Evolutionary conservation across 305 asterid genomes (phyloP), one percentile per base, ranked within the genome.

Genomic region (Ilex paraguariensis): DNA sequence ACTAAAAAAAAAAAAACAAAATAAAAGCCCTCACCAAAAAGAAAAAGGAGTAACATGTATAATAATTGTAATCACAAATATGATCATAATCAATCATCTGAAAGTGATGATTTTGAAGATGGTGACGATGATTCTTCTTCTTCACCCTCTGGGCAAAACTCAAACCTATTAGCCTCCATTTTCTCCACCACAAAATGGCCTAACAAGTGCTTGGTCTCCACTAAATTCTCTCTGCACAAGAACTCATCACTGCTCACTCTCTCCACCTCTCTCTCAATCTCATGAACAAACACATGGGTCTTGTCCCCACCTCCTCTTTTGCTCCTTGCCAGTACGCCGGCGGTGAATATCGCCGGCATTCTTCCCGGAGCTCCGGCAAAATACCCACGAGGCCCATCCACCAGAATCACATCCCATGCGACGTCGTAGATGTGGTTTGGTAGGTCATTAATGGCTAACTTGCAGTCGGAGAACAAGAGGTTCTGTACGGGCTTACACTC

Each of bases 341-440:
- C 90, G 21, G 94, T 87, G 75, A 55, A 90, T 1, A 90, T 85
- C 45, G 86, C 66, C 67, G 88, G 31, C 87, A 85, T 85, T 48
- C 95, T 66, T 50, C 97, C 95, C 58, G 95, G 97, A 16, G 89
- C 64, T 0, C 67, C 71, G 32, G 76, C 73, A 15, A 52, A 57
- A 57, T 69, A 83, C 54, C 97, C 97, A 0, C 76, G 59, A 6
- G 95, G 97, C 2, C 94, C 94, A 48, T 90, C 97, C 0, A 90
- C 13, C 0, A 90, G 39, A 17, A 90, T 87, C 54, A 83, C 73
- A 49, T 89, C 97, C 95, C 97, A 89, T 0, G 82, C 75, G 30
- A 87, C 85, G 72, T 90, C 97, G 84, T 90, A 90, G 16, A 87
- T 51, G 77, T 90, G 82, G 65, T 90, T 90, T 0, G 97, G 97